Percentiles rank a stretch among this genome's conserved stretches.
phyloP scores from a whole-genome alignment of 148 eudicot genomes.

The Euryodendron excelsum region DNA sequence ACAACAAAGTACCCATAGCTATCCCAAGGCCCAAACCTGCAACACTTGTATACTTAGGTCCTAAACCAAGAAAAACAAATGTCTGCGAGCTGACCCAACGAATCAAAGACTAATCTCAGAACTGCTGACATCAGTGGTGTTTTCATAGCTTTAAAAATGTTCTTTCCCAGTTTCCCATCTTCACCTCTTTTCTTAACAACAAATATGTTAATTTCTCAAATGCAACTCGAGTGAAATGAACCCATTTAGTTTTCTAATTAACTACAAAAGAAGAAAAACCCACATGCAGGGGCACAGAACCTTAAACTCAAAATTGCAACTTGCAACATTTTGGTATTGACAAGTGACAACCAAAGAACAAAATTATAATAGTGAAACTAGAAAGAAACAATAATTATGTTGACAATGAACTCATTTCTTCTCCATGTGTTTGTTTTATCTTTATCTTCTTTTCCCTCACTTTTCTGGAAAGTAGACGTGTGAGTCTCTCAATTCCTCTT shows the following conservation, averaged over 20 bases:
- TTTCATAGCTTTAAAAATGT: background rate
- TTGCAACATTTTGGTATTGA: too few relatives aligned
- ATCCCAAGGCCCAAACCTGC: background rate
- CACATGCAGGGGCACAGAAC: too few relatives aligned
- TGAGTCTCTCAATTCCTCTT: background rate
- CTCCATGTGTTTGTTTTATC: background rate
- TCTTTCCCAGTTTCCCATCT: background rate
- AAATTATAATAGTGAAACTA: background rate
- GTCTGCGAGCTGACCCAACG: slow-evolving; percentile 8
- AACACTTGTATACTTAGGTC: background rate
- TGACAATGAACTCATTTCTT: background rate
- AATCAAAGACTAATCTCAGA: background rate
- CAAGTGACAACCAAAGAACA: background rate
- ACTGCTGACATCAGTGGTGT: background rate
- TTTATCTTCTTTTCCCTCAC: background rate
- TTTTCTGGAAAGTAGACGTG: background rate
- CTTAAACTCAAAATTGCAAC: too few relatives aligned
- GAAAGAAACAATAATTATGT: background rate
- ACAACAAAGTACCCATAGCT: background rate
- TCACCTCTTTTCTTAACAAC: background rate
- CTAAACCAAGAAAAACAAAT: background rate
- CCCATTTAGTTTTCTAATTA: background rate
- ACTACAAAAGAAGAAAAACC: too few relatives aligned
- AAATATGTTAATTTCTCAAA: background rate
- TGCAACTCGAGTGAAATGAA: background rate